Percentiles rank a stretch among this genome's conserved stretches.
phyloP scores from a whole-genome alignment of 306 rosid genomes.

The Quercus cerris region DNA sequence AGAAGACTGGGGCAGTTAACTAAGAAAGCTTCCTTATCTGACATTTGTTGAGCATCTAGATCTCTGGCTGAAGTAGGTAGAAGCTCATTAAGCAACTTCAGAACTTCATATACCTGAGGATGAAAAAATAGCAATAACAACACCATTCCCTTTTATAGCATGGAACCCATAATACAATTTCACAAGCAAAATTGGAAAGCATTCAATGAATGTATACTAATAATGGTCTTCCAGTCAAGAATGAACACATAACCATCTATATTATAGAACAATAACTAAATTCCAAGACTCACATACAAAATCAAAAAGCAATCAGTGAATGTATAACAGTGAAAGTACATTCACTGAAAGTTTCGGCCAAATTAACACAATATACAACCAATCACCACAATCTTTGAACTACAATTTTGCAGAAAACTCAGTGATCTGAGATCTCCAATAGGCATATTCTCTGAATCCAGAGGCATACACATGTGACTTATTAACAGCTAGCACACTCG shows the following conservation, averaged over 20 bases:
- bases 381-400: background rate
- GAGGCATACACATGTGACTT: background rate
- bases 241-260: background rate
- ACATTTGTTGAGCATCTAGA: constrained; percentile 45
- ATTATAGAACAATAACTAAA: background rate
- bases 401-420: background rate
- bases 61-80: constrained; percentile 63
- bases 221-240: background rate
- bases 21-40: constrained; percentile 63
- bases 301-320: background rate
- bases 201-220: background rate
- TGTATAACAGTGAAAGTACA: no score
- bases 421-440: background rate
- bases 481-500: background rate
- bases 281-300: background rate
- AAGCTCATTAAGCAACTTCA: constrained; percentile 82
- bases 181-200: background rate
- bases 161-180: background rate
- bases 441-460: background rate
- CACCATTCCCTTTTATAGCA: background rate
- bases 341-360: no score
- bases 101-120: constrained; percentile 75
- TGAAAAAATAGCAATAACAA: constrained; percentile 9
- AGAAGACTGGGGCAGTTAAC: constrained; percentile 54
- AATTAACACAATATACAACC: background rate